Evolutionary conservation across 163 green algal species (phyloP), one percentile per base, ranked within the genome.

Genomic region (Chlamydomonas reinhardtii): DNA sequence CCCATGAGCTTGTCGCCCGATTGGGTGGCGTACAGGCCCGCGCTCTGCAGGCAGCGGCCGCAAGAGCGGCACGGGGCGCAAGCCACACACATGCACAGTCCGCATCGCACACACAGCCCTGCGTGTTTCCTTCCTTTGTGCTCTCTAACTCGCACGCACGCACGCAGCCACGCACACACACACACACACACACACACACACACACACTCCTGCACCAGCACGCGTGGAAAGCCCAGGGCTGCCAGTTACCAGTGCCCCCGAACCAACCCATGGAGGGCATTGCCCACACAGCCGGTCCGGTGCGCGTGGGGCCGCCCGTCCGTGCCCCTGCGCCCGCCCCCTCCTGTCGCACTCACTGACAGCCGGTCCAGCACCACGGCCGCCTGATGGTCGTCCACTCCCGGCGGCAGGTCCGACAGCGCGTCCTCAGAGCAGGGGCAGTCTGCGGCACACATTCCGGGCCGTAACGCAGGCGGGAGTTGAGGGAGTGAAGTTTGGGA

Each of bases 1-100:
- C 68, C 79, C 68, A 85, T 32, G 4, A 77, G 79, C 77, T 85
- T 85, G 66, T 85, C 39, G 66, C 77, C 77, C 43, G 25, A 19
- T 27, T 64, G 27, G 27, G 76, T 84, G 76, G 19, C 15, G 76
- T 68, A 75, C 27, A 84, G 34, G 5, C 35, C 34, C 20, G n/a
- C 31, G 25, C 27, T 29, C 66, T 37, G 66, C 29, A 73, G n/a
- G n/a, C 29, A 37, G 66, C n/a, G 14, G n/a, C 16, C 16, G n/a
- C 4, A 73, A 2, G 14, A 4, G 14, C n/a, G 19, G n/a, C 29
- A 35, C 8, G 2, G n/a, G 14, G n/a, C 17, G 17, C 29, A 32
- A 34, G 6, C 64, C 35, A 34, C 35, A 3, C 29, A 70, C 64
- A n/a, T n/a, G n/a, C n/a, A n/a, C n/a, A n/a, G n/a, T n/a, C n/a